Evolutionary conservation across 352 stramenopile genomes (phyloP).

Genomic region (Elongisporangium anandrum): DNA sequence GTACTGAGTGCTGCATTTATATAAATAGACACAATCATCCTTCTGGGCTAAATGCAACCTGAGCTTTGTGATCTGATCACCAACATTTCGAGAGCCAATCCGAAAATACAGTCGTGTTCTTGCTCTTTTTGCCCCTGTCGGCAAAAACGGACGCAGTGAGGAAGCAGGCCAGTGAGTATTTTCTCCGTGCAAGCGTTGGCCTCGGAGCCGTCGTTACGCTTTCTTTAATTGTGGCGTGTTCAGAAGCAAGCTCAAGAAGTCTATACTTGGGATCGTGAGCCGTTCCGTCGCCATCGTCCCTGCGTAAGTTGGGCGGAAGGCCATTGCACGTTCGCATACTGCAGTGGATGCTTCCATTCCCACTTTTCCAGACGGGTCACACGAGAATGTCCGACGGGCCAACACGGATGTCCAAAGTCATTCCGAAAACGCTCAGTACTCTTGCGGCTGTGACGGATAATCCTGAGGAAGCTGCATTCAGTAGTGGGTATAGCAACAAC

Average conservation of each 20-base stretch:
- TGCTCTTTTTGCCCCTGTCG: neutral
- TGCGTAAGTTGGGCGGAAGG: neutral
- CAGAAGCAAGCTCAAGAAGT: neutral
- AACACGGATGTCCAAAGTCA: conserved; percentile 74
- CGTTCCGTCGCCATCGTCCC: neutral
- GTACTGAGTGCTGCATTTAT: neutral
- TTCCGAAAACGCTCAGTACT: conserved; percentile 29
- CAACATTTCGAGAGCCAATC: neutral
- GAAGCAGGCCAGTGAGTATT: neutral
- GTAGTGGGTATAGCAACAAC: conserved; percentile 26
- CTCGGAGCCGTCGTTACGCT: neutral
- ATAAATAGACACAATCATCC: neutral
- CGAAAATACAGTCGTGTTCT: neutral
- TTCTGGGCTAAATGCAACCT: neutral
- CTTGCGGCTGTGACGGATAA: conserved; percentile 18
- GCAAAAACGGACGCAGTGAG: neutral
- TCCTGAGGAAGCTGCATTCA: conserved; percentile 13
- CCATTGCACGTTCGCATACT: neutral
- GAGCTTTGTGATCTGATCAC: neutral
- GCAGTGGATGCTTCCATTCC: conserved; percentile 61
- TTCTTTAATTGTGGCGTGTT: neutral
- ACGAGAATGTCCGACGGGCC: conserved; percentile 71
- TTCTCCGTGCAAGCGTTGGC: neutral
- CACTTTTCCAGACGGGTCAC: conserved; percentile 66
- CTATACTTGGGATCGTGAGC: neutral